Evolutionary conservation across 805 yeast genomes (phyloP), one percentile per base, ranked within the genome.

Genomic region (Zygosaccharomyces lentus): DNA sequence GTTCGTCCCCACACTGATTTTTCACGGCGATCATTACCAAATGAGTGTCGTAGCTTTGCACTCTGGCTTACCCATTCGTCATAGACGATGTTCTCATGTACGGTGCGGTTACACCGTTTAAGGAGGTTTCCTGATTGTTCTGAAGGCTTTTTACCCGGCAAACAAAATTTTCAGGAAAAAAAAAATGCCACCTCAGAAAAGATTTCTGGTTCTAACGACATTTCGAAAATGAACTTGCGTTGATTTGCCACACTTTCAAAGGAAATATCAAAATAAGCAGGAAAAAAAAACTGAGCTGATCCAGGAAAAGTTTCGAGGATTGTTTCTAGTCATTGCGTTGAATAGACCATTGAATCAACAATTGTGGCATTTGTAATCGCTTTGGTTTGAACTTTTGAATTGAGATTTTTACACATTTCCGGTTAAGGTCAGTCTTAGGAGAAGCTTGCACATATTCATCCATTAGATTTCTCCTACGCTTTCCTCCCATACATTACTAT

Each of bases 161-260:
- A 9, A 16, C 26, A 25, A n/a, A 19, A 27, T 37, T 37, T 37
- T 35, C 27, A 16, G 26, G 10, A 13, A 37, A 27, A 25, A 37
- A 37, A 37, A 37, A 37, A 19, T 36, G 27, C 39, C 39, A 36
- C 39, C 39, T 36, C 39, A 36, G 17, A 29, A 19, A 36, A 23
- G 27, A 36, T n/a, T 15, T 12, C 25, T 13, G 29, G 17, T 9
- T 17, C 21, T 23, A 26, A 36, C 39, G 39, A 38, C 15, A 17
- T 38, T 38, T 26, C 16, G 31, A 26, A 16, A 38, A 26, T 27
- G 13, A 21, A 15, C 41, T 38, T 38, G 25, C 34, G 21, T 38
- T 31, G 41, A 31, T 38, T 38, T 38, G 41, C 41, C 41, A 38
- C 41, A 38, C 41, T 27, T 38, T 38, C 34, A 38, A 38, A 38